Conservation (phyloP, 2,329 filamentous ascomycete genomes). For the Geosmithia flava region DNA sequence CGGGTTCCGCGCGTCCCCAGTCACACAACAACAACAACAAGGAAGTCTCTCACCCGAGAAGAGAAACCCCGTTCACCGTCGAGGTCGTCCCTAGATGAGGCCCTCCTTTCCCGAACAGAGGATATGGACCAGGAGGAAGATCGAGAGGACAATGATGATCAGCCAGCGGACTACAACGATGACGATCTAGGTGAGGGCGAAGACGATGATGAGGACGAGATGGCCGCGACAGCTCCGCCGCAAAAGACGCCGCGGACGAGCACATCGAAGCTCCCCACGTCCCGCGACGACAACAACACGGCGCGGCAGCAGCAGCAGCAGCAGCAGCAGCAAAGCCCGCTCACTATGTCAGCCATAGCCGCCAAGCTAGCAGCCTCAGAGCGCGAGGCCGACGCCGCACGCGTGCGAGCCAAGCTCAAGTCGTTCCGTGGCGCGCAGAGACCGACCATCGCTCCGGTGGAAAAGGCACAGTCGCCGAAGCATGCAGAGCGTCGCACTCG, state of each 20-base stretch:
- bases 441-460: conserved; percentile 9
- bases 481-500: neutral
- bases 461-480: conserved; percentile 1
- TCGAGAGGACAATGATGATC: conserved; percentile 4
- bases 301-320: neutral
- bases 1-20: neutral
- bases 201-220: conserved; percentile 1
- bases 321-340: conserved; percentile 36
- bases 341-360: conserved; percentile 49
- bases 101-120: conserved; percentile 12
- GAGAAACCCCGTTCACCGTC: conserved; percentile 11
- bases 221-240: conserved; percentile 5
- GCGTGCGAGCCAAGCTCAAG: conserved; percentile 49
- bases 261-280: conserved; percentile 9
- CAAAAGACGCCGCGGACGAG: conserved; percentile 4
- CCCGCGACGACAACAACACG: conserved; percentile 16
- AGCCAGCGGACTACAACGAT: neutral
- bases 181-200: neutral
- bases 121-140: conserved; percentile 7
- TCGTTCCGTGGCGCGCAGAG: conserved; percentile 31
- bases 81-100: conserved; percentile 19
- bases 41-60: neutral
- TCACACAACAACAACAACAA: neutral
- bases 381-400: conserved; percentile 49
- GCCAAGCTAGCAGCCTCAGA: conserved; percentile 53